Percentiles rank a stretch among this genome's conserved stretches.
Conservation (phyloP, 306 rosid species). For the Comarum palustre region DNA sequence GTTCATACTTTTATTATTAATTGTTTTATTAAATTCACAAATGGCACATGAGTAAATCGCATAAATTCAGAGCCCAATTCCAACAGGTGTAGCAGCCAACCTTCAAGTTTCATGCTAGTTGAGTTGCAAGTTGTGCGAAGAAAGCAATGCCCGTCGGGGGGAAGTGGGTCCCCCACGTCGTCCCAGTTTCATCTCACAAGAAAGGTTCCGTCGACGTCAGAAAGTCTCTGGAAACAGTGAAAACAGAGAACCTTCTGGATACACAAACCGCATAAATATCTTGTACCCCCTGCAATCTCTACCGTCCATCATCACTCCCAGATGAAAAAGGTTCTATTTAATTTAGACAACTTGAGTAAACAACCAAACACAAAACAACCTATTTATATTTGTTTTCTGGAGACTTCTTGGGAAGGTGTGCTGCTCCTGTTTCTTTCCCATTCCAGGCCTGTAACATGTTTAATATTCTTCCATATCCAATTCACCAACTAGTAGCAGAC, state of each 20-base stretch:
- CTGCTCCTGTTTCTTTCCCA: not conserved
- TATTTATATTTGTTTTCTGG: conserved; percentile 51
- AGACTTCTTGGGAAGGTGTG: conserved; percentile 31
- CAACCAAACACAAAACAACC: conserved; percentile 15
- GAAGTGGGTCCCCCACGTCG: not conserved
- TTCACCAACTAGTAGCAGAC: conserved; percentile 33
- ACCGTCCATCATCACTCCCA: conserved; percentile 40
- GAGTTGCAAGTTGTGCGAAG: not conserved
- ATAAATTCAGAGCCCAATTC: too few species aligned
- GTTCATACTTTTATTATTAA: too few species aligned
- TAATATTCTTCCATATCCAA: conserved; percentile 36
- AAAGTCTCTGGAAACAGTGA: conserved; percentile 27
- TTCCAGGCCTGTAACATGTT: conserved; percentile 27
- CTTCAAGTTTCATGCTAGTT: not conserved
- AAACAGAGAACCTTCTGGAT: conserved; percentile 80
- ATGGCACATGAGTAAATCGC: too few species aligned
- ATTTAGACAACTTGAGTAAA: not conserved
- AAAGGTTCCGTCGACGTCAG: conserved; percentile 5
- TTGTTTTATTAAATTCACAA: too few species aligned
- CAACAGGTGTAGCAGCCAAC: too few species aligned
- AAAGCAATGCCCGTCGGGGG: not conserved
- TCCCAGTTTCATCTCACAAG: not conserved
- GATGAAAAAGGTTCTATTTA: not conserved
- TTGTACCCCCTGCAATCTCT: conserved; percentile 42
- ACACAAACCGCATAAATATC: conserved; percentile 57